A percentile compares a stretch with the other conserved stretches of the same genome.
These are phyloP conservation scores for Rhodotorula mucilaginosa DNA, from an alignment of 1,284 basidiomycete species.

Conservation along the genomic window DNA sequence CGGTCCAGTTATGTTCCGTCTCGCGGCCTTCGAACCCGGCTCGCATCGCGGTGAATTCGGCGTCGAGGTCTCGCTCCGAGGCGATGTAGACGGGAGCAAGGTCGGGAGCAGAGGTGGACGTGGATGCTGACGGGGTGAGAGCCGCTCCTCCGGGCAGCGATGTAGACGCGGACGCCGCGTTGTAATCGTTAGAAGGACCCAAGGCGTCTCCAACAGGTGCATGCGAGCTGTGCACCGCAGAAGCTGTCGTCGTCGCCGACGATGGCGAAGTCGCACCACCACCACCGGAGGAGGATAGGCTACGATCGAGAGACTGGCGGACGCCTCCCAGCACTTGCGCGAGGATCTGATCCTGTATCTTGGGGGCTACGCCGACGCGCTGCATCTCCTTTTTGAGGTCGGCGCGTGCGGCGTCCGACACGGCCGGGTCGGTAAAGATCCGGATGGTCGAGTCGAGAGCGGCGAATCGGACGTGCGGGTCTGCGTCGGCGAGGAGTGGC, in stretches of 20 bases:
- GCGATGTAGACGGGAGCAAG: slow-evolving; percentile 62
- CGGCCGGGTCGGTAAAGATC: slow-evolving; percentile 75
- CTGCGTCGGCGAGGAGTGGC: slow-evolving; percentile 81
- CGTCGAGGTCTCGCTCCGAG: slow-evolving; percentile 77
- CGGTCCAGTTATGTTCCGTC: slow-evolving; percentile 93
- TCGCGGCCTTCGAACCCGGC: slow-evolving; percentile 90
- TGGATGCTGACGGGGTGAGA: slow-evolving; percentile 22
- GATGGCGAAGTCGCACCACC: too few relatives aligned
- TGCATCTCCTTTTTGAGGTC: slow-evolving; percentile 90
- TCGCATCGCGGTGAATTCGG: slow-evolving; percentile 73
- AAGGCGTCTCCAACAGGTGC: too few relatives aligned
- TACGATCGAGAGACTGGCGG: neutral
- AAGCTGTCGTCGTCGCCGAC: too few relatives aligned
- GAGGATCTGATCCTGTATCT: slow-evolving; percentile 60
- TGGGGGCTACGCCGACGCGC: slow-evolving; percentile 79
- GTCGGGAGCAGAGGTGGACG: slow-evolving; percentile 15
- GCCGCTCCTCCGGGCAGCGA: slow-evolving; percentile 28
- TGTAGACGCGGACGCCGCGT: slow-evolving; percentile 5
- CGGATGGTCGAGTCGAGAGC: slow-evolving; percentile 75
- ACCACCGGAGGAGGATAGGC: too few relatives aligned
- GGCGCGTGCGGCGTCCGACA: slow-evolving; percentile 78
- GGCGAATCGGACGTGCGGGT: slow-evolving; percentile 81
- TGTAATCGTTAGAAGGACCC: too few relatives aligned
- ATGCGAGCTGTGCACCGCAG: too few relatives aligned
- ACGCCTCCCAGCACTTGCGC: slow-evolving; percentile 48